Base-by-base conservation (phyloP, 2,329 filamentous ascomycete genomes). In the Colletotrichum lentis region DNA sequence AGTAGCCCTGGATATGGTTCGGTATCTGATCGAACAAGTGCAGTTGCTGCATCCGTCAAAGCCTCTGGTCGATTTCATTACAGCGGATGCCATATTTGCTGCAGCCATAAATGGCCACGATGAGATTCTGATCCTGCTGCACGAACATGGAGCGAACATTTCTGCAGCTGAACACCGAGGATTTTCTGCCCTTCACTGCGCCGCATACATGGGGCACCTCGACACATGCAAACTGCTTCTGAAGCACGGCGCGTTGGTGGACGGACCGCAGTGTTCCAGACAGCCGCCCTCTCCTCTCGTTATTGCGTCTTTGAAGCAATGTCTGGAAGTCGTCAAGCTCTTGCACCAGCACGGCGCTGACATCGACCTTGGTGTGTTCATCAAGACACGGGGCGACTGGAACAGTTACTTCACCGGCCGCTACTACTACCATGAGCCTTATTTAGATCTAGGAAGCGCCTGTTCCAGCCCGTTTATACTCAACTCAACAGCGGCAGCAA, bases 221-320 rank as follows among this genome's bases (percentile, higher is more conserved):
- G 27, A 46, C 4, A 53, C 39, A 3, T 64, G 62, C 24, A n/a
- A 24, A n/a, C 24, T n/a, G 16, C 62, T 64, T 20, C 35, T 64
- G 7, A 3, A 5, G 3, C n/a, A 52, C 37, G 54, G 54, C 7
- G 18, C 35, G 10, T 20, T 37, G 6, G 62, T 60, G 1, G 35
- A 60, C 16, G 37, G 49, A 1, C 18, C 46, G 5, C 1, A 2
- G 1, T 10, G 5, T 5, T 4, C 6, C 1, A 12, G 1, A 8
- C 10, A 11, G 18, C 11, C 12, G 3, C 62, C 55, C 0, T 37
- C 62, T 8, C 47, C 62, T 24, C 18, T 60, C 3, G 12, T 3
- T 3, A 11, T 64, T 10, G 62, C 62, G 16, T 24, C 56, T 0
- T 5, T 16, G 5, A 1, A 5, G 1, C 14, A 5, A 7, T 0